phyloP scores from a whole-genome alignment of 1,284 basidiomycete genomes.

The Singerocomus inundabilis region DNA sequence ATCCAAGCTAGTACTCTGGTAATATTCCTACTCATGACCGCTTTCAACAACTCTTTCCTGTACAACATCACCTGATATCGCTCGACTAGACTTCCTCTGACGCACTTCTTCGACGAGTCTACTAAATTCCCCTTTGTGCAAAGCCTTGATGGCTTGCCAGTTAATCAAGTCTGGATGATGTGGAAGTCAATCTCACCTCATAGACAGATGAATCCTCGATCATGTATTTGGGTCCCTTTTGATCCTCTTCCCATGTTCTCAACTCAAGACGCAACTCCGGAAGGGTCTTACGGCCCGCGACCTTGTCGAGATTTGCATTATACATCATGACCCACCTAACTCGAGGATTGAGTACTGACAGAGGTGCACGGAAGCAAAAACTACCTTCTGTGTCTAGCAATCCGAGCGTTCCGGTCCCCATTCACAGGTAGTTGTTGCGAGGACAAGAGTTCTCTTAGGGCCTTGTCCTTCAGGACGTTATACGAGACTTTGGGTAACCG shows the following conservation, averaged over 20 bases:
- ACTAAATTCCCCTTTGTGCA: conserved; percentile 28
- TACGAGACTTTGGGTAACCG: conserved; percentile 68
- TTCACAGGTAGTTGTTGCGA: conserved; percentile 49
- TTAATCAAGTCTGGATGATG: neutral
- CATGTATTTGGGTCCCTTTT: conserved; percentile 34
- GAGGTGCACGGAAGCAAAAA: conserved; percentile 12
- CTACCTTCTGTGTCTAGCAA: conserved; percentile 61
- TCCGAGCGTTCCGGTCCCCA: conserved; percentile 52
- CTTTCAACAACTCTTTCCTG: conserved; percentile 9
- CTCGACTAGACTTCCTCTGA: conserved; percentile 5
- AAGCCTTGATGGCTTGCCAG: conserved; percentile 9
- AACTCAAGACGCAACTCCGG: conserved; percentile 52
- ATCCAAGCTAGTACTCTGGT: conserved; percentile 6
- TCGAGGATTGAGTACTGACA: neutral
- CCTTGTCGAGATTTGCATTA: conserved; percentile 69
- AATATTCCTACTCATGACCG: conserved; percentile 12
- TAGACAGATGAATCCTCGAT: conserved; percentile 47
- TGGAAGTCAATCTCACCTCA: conserved; percentile 39
- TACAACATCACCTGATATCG: conserved; percentile 1
- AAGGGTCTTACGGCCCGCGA: conserved; percentile 46
- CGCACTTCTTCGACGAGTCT: conserved; percentile 28
- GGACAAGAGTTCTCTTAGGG: conserved; percentile 55
- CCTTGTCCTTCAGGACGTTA: conserved; percentile 58
- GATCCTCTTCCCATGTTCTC: conserved; percentile 56
- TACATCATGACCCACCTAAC: conserved; percentile 64